These are phyloP conservation scores for Kregervanrija fluxuum DNA, from an alignment of 805 yeast species.

Conservation along the genomic window DNA sequence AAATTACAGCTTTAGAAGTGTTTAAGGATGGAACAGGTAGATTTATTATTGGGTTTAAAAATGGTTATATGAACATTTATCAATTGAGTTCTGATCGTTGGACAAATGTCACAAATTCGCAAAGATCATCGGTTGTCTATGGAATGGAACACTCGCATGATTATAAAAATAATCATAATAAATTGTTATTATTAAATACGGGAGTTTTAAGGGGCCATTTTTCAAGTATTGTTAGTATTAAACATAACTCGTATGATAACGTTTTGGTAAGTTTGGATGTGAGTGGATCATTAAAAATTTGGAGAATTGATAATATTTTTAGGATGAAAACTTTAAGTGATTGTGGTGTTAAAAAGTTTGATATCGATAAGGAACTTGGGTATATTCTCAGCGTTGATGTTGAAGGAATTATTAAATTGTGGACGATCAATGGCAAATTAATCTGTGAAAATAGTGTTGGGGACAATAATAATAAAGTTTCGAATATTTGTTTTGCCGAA, in stretches of 20 bases:
- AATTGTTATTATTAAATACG: conserved; percentile 7
- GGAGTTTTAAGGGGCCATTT: conserved; percentile 52
- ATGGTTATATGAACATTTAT: conserved; percentile 49
- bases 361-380: conserved; percentile 27
- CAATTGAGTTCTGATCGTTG: conserved; percentile 11
- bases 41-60: conserved; percentile 44
- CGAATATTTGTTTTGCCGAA: conserved; percentile 13
- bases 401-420: conserved; percentile 26
- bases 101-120: conserved; percentile 36
- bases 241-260: conserved; percentile 44
- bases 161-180: not conserved
- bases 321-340: conserved; percentile 11
- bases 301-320: conserved; percentile 40
- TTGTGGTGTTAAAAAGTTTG: conserved; percentile 45
- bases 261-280: conserved; percentile 47
- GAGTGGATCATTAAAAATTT: conserved; percentile 47
- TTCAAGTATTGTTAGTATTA: conserved; percentile 36
- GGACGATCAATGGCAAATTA: conserved; percentile 48
- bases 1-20: conserved; percentile 33
- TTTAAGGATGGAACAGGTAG: conserved; percentile 28
- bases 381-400: conserved; percentile 34
- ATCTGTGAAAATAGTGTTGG: conserved; percentile 22
- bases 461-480: conserved; percentile 9
- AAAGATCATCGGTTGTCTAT: conserved; percentile 13
- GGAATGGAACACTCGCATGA: not conserved